phyloP scores from a whole-genome alignment of 2,329 filamentous ascomycete genomes.

The Pseudocercospora eumusae region DNA sequence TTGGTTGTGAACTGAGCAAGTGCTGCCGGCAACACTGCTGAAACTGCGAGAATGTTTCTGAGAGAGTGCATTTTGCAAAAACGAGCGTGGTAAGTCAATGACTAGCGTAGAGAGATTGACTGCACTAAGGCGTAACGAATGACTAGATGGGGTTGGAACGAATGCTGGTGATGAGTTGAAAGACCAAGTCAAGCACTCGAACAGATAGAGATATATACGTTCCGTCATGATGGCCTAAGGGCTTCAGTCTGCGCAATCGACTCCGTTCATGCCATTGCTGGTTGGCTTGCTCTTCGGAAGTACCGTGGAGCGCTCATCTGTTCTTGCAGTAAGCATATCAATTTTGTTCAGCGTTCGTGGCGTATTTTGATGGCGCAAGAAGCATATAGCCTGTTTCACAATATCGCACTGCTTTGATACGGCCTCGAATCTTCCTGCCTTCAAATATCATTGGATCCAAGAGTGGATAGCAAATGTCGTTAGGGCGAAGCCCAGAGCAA shows the following conservation, averaged over 20 bases:
- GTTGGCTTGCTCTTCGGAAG: not conserved
- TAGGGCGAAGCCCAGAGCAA: constrained; percentile 8
- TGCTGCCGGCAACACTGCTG: constrained; percentile 18
- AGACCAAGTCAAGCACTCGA: not conserved
- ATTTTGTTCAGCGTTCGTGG: not conserved
- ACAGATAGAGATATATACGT: not conserved
- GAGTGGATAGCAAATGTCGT: constrained; percentile 10
- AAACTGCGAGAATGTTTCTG: constrained; percentile 10
- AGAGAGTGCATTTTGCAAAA: constrained; percentile 12
- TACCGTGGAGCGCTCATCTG: not conserved
- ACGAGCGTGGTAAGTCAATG: constrained; percentile 15
- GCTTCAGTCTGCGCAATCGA: not conserved
- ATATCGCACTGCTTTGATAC: not conserved
- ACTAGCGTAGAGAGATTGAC: not conserved
- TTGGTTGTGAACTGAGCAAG: constrained; percentile 15
- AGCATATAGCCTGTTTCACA: constrained; percentile 4
- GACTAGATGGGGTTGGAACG: not conserved
- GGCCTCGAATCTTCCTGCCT: not conserved
- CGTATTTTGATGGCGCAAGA: constrained; percentile 1
- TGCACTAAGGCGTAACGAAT: constrained; percentile 3
- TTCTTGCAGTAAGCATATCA: not conserved
- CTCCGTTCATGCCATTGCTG: not conserved
- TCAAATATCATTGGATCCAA: constrained; percentile 14
- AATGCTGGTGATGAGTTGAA: not conserved
- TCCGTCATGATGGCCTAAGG: not conserved